These are phyloP conservation scores for Xylariaceae sp. DNA, from an alignment of 2,329 filamentous ascomycete species.

Conservation along the genomic window DNA sequence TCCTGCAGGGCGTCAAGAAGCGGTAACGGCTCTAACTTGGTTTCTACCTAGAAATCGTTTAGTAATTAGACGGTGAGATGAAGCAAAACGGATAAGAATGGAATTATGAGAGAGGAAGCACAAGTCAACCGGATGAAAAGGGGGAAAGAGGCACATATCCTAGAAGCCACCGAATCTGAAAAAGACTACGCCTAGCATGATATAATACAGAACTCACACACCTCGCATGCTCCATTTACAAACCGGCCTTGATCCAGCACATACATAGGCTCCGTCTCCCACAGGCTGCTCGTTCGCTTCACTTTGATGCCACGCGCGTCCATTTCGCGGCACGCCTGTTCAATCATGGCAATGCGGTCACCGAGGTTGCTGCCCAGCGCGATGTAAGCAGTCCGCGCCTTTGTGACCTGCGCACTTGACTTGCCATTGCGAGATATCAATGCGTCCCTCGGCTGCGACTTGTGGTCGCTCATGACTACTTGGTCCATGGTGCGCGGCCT, in stretches of 20 bases:
- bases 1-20: conserved; percentile 77
- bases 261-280: conserved; percentile 97
- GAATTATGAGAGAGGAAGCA: not conserved
- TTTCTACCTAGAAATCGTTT: conserved; percentile 63
- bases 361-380: conserved; percentile 92
- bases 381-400: conserved; percentile 62
- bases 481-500: conserved; percentile 27
- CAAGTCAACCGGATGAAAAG: not conserved
- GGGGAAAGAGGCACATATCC: not conserved
- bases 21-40: conserved; percentile 66
- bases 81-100: not conserved
- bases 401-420: conserved; percentile 25
- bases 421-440: conserved; percentile 21
- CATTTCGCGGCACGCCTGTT: conserved; percentile 77
- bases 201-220: conserved; percentile 35
- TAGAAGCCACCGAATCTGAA: not conserved
- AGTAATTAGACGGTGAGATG: not conserved
- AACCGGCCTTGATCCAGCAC: conserved; percentile 84
- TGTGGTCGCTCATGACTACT: conserved; percentile 20
- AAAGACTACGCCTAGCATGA: not conserved
- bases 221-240: conserved; percentile 89
- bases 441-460: conserved; percentile 18
- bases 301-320: conserved; percentile 67
- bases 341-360: conserved; percentile 78
- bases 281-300: conserved; percentile 77